phyloP scores from a whole-genome alignment of 2,329 filamentous ascomycete genomes.

The Nigrospora sphaerica region DNA sequence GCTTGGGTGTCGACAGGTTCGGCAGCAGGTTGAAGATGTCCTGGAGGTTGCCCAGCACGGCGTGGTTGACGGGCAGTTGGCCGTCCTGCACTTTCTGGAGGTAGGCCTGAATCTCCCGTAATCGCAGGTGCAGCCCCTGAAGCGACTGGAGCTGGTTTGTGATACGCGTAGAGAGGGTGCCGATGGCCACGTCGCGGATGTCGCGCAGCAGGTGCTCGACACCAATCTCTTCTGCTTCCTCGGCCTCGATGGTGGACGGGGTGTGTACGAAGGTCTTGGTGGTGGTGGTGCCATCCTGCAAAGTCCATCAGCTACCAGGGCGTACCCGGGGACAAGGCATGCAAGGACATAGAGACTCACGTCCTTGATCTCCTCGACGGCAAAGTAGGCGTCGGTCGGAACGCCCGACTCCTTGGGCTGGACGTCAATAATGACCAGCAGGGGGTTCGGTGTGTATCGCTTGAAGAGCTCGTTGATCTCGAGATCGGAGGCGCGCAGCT shows the following conservation, averaged over 20 bases:
- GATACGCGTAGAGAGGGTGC: slow-evolving; percentile 91
- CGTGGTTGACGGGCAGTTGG: slow-evolving; percentile 91
- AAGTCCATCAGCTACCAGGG: slow-evolving; percentile 4
- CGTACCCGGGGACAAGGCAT: not conserved
- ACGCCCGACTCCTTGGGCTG: slow-evolving; percentile 97
- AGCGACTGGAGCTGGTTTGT: slow-evolving; percentile 96
- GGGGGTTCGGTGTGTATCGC: slow-evolving; percentile 91
- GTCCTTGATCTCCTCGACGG: slow-evolving; percentile 98
- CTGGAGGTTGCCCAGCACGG: slow-evolving; percentile 95
- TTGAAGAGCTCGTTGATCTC: slow-evolving; percentile 99
- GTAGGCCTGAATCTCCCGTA: slow-evolving; percentile 93
- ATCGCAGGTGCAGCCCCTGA: slow-evolving; percentile 87
- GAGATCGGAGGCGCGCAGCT: slow-evolving; percentile 90
- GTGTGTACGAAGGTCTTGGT: slow-evolving; percentile 98
- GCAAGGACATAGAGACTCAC: slow-evolving; percentile 43
- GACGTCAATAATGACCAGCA: slow-evolving; percentile 96
- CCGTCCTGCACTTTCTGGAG: slow-evolving; percentile 92
- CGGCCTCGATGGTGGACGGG: slow-evolving; percentile 95
- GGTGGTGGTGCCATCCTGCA: slow-evolving; percentile 90
- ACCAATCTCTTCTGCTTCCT: slow-evolving; percentile 97
- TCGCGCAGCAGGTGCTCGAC: slow-evolving; percentile 96
- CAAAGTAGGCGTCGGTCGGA: slow-evolving; percentile 97
- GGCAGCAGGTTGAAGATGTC: slow-evolving; percentile 98
- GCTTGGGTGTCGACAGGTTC: slow-evolving; percentile 81
- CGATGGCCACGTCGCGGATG: slow-evolving; percentile 95